Evolutionary conservation across 2,329 filamentous ascomycete species (phyloP).

Genomic region (Aspergillus hiratsukae): DNA sequence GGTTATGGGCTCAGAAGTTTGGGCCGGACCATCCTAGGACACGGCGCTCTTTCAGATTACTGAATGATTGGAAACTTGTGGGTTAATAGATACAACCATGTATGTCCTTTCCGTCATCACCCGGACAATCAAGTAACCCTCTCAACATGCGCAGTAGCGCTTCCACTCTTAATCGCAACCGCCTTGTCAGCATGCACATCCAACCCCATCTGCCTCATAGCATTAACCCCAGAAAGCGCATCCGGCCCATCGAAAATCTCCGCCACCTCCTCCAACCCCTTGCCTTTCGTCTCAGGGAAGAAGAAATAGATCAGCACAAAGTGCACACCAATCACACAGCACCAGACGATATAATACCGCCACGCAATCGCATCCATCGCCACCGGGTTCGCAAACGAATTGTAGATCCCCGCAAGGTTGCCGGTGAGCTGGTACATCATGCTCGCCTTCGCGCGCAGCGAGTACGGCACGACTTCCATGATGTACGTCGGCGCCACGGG

Average conservation of each 20-base stretch:
- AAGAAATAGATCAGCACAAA: conserved; percentile 11
- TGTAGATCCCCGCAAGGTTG: conserved; percentile 10
- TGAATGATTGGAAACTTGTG: too few relatives aligned
- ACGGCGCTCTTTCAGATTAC: too few relatives aligned
- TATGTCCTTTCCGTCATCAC: too few relatives aligned
- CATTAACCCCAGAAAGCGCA: conserved; percentile 3
- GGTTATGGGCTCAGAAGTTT: too few relatives aligned
- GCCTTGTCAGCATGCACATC: conserved; percentile 6
- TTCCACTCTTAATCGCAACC: background rate
- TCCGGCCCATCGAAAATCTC: conserved; percentile 7
- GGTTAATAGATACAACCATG: too few relatives aligned
- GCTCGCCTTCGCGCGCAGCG: conserved; percentile 11
- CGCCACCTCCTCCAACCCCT: conserved; percentile 14
- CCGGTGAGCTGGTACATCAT: conserved; percentile 13
- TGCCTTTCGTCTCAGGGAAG: conserved; percentile 17
- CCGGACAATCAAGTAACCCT: background rate
- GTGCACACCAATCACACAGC: background rate
- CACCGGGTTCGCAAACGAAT: conserved; percentile 8
- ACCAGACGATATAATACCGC: conserved; percentile 15
- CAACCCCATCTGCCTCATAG: conserved; percentile 5
- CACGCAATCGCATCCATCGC: conserved; percentile 11
- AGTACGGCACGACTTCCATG: conserved; percentile 13
- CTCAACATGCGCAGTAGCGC: background rate
- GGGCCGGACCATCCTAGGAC: too few relatives aligned
- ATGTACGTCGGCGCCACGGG: conserved; percentile 14